phyloP scores from a whole-genome alignment of 1,284 basidiomycete species.

The Malassezia dermatis region DNA sequence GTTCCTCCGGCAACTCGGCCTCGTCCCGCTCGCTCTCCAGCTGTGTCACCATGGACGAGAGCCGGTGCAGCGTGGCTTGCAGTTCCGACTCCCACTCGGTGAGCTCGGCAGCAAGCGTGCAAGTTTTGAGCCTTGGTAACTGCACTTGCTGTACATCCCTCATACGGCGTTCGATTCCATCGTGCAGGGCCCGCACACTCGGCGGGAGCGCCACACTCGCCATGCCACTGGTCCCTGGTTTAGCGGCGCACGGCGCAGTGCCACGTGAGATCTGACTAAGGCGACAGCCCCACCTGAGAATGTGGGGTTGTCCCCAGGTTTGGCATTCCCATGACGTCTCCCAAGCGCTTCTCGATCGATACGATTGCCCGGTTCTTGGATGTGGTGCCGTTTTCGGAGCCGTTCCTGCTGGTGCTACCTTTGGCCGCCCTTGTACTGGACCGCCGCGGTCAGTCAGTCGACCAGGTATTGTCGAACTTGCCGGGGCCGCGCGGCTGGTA shows the following conservation, averaged over 20 bases:
- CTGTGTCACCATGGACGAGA: slow-evolving; percentile 23
- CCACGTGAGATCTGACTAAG: neutral
- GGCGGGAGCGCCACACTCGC: neutral
- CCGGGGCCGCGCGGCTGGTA: neutral
- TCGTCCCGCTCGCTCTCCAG: slow-evolving; percentile 29
- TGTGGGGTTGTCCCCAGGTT: neutral
- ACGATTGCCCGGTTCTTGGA: slow-evolving; percentile 22
- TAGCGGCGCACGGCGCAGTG: neutral
- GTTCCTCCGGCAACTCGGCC: slow-evolving; percentile 20
- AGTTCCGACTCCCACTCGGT: slow-evolving; percentile 25
- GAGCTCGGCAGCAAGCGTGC: slow-evolving; percentile 18
- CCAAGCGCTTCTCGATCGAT: slow-evolving; percentile 20
- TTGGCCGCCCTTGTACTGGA: slow-evolving; percentile 26
- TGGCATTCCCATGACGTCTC: slow-evolving; percentile 4
- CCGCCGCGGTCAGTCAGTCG: slow-evolving; percentile 12
- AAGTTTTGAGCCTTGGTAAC: slow-evolving; percentile 20
- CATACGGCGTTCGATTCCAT: slow-evolving; percentile 20
- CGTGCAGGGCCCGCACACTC: slow-evolving; percentile 19
- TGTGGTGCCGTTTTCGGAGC: slow-evolving; percentile 30
- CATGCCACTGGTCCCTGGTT: neutral
- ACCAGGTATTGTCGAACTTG: slow-evolving; percentile 2
- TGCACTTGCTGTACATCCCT: slow-evolving; percentile 25
- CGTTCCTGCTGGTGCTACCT: slow-evolving; percentile 33
- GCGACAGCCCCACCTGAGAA: neutral
- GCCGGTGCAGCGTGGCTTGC: slow-evolving; percentile 23